Base-by-base conservation (phyloP, 208 protist genomes). In the Leishmania martiniquensis region DNA sequence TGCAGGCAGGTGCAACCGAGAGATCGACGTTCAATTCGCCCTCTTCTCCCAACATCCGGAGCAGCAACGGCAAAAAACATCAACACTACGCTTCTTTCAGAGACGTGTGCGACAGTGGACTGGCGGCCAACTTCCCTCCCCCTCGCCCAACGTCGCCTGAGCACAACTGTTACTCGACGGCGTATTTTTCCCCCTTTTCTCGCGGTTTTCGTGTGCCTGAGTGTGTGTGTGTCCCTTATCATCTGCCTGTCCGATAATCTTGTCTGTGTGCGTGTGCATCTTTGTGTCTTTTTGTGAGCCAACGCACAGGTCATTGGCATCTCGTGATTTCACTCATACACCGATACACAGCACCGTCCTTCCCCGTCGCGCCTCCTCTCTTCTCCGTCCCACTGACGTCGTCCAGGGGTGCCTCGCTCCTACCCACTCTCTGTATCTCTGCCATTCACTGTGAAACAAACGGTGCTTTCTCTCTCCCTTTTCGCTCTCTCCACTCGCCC, bases 1-100 rank as follows among this genome's bases (percentile, higher is more conserved):
- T 22, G 6, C 63, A 51, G 37, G 32, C 37, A 49, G 63, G 63
- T 5, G 22, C 37, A 69, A 34, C 22, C 39, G 25, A 45, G 25
- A 69, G 42, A 15, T 69, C 63, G 10, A 51, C 63, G 29, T 55
- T 39, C n/a, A 39, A 71, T 71, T 71, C 37, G 44, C n/a, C 9
- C 5, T 42, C 44, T 42, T 25, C 32, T 42, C 57, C 17, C 15
- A 6, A 4, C 29, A n/a, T 6, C 13, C 7, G 7, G 9, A 69
- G 4, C 22, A 32, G 63, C 7, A n/a, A 49, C 2, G 25, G 34
- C 13, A 22, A 15, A 63, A 13, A 22, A 5, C 7, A 69, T 69
- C 32, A 25, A 49, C 42, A 45, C 4, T 22, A 69, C 63, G 12
- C 6, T 1, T 25, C 12, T 25, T 7, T 7, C 37, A 69, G 49